phyloP scores from a whole-genome alignment of 2,329 filamentous ascomycete genomes.

The Arthrinium puccinioides region DNA sequence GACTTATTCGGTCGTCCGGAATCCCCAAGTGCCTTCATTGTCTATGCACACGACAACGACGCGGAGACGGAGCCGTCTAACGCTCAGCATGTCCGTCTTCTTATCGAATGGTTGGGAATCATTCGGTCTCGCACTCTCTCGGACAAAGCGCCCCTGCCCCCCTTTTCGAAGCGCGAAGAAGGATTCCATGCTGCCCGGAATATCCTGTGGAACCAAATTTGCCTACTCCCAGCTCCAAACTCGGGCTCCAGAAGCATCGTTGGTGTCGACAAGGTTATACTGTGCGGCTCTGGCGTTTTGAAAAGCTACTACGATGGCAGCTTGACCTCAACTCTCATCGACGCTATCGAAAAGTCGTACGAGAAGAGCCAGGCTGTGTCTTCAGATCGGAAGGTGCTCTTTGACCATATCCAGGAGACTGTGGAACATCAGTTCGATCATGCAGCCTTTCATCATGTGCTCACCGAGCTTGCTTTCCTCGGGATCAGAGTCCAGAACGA shows the following conservation, averaged over 20 bases:
- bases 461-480: conserved; percentile 10
- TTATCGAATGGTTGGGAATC: conserved; percentile 2
- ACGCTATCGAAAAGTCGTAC: conserved; percentile 1
- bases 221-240: not conserved
- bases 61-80: not conserved
- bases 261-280: conserved; percentile 4
- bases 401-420: too few species aligned
- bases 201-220: conserved; percentile 5
- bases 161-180: not conserved
- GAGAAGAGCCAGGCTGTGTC: not conserved
- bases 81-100: not conserved
- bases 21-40: conserved; percentile 6
- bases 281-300: conserved; percentile 6
- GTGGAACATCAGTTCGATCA: too few species aligned
- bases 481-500: not conserved
- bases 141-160: conserved; percentile 2
- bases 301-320: conserved; percentile 4
- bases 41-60: conserved; percentile 10
- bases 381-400: too few species aligned
- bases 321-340: conserved; percentile 3
- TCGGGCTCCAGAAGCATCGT: not conserved
- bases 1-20: conserved; percentile 4
- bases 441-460: conserved; percentile 8
- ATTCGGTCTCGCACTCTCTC: conserved; percentile 1
- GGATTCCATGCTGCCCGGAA: conserved; percentile 1